Evolutionary conservation across 169 alveolate genomes (phyloP).

Genomic region (Plasmodium berghei): DNA sequence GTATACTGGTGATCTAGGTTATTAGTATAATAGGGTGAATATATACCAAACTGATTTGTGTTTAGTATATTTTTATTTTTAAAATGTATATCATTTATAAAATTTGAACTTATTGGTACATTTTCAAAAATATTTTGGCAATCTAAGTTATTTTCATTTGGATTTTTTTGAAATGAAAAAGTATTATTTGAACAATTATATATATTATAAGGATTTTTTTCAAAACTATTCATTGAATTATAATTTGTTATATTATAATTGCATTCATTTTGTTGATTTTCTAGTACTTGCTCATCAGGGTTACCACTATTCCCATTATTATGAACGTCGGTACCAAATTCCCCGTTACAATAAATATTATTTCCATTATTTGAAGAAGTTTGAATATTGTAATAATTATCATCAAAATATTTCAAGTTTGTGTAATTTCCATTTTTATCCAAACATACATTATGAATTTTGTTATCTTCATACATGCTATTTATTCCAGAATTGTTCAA

Average conservation of each 20-base stretch:
- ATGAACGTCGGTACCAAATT: too few species aligned
- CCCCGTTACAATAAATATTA: not conserved
- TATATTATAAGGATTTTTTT: conserved; percentile 3
- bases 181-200: conserved; percentile 15
- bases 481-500: not conserved
- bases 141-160: conserved; percentile 18
- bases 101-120: not conserved
- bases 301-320: not conserved
- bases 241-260: not conserved
- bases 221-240: conserved; percentile 2
- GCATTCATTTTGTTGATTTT: not conserved
- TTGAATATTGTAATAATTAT: conserved; percentile 3
- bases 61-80: not conserved
- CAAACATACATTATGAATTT: not conserved
- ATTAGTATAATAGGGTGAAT: too few species aligned
- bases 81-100: not conserved
- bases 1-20: too few species aligned
- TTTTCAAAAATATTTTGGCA: conserved; percentile 6
- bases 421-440: not conserved
- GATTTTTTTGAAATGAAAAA: conserved; percentile 9
- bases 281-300: not conserved
- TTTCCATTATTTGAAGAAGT: conserved; percentile 6
- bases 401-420: conserved; percentile 7
- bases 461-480: not conserved
- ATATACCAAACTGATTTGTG: too few species aligned